A percentile compares a stretch with the other conserved stretches of the same genome.
phyloP scores from a whole-genome alignment of 805 yeast species.

The Kuraishia borneana region DNA sequence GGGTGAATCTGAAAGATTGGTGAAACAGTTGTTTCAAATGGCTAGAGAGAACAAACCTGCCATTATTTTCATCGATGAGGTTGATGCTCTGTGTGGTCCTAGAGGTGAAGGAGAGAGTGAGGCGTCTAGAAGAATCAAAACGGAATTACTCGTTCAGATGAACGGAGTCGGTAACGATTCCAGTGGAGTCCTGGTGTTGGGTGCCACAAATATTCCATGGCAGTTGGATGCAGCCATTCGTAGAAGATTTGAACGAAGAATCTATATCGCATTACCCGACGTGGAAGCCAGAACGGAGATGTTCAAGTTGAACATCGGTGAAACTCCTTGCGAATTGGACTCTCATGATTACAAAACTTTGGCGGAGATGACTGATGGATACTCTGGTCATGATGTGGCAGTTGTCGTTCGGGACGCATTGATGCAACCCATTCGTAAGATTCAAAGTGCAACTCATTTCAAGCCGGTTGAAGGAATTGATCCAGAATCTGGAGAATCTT shows the following conservation, averaged over 20 bases:
- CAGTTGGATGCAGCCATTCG: slow-evolving; percentile 95
- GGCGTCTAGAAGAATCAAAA: slow-evolving; percentile 91
- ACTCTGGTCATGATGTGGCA: slow-evolving; percentile 95
- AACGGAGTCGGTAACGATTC: slow-evolving; percentile 97
- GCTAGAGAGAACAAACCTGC: slow-evolving; percentile 95
- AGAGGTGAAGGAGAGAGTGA: slow-evolving; percentile 98
- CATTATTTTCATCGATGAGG: slow-evolving; percentile 94
- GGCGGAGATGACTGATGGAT: slow-evolving; percentile 93
- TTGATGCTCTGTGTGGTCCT: slow-evolving; percentile 95
- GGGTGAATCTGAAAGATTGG: slow-evolving; percentile 97
- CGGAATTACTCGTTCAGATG: slow-evolving; percentile 95
- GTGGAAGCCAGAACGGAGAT: slow-evolving; percentile 82
- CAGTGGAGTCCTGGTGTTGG: slow-evolving; percentile 83
- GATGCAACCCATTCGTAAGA: slow-evolving; percentile 95
- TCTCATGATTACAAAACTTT: slow-evolving; percentile 64
- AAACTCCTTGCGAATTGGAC: slow-evolving; percentile 71
- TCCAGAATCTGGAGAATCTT: slow-evolving; percentile 21
- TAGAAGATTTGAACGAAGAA: slow-evolving; percentile 91
- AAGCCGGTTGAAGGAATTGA: slow-evolving; percentile 40
- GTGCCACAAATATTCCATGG: slow-evolving; percentile 99
- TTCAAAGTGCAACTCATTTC: slow-evolving; percentile 94
- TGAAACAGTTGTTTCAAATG: slow-evolving; percentile 88
- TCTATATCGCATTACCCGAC: slow-evolving; percentile 92
- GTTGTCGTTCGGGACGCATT: slow-evolving; percentile 95
- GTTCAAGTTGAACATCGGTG: slow-evolving; percentile 91